Evolutionary conservation across 495 filamentous ascomycete genomes (phyloP), one percentile per base, ranked within the genome.

Genomic region (Bombardia bombarda): DNA sequence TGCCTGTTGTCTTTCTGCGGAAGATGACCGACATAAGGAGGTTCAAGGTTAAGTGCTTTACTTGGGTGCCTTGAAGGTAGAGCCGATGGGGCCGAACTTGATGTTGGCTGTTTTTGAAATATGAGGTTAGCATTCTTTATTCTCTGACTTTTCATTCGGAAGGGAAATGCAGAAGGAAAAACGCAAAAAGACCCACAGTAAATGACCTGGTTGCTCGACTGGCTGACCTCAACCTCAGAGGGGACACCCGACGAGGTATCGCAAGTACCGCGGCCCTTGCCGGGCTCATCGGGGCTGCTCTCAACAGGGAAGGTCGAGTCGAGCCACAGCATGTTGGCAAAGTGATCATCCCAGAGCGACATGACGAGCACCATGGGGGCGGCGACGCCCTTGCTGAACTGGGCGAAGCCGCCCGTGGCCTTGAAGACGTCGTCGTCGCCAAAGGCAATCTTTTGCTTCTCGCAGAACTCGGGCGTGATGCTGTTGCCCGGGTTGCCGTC

Each of bases 271-370:
- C 85, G 81, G 49, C 71, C 72, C 44, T 77, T 75, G 62, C 84
- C 85, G 24, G 81, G 79, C 5, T 51, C 51, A 36, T 66, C 32
- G 17, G 47, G 34, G 38, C 34, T 57, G 12, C 57, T 66, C 45
- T 72, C 70, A 16, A 70, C 64, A 2, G 84, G 84, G 68, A 82
- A 86, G 62, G 64, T 73, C 56, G 77, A 78, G 68, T 89, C 85
- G 49, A 90, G 77, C 85, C 85, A 88, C 43, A 82, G 70, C 84
- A 88, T 89, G 65, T 84, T 74, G 62, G 75, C 66, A 52, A 71
- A 64, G 66, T 87, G 75, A 60, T 87, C 83, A 53, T 85, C 82
- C 83, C 83, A 86, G 53, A 87, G 58, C 48, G 73, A 78, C 74
- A 87, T 72, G 52, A 83, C 81, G 17, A 87, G 71, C 26, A 84